These are phyloP conservation scores for Maudiozyma saulgeensis DNA, from an alignment of 805 yeast genomes.

Conservation along the genomic window DNA sequence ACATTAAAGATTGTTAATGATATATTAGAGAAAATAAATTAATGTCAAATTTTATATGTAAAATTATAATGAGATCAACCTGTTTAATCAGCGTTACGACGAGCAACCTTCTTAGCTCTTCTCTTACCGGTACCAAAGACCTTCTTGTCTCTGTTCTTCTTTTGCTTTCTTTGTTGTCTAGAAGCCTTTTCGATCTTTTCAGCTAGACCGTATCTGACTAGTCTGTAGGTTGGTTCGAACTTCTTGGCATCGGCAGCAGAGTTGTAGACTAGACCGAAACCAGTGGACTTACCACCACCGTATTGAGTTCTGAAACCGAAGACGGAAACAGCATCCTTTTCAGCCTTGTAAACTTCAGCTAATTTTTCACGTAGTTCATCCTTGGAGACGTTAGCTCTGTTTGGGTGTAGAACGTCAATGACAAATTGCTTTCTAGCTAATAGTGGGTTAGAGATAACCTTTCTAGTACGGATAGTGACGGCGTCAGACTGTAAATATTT, in stretches of 20 bases:
- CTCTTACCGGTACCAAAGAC: constrained; percentile 96
- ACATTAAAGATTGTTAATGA: constrained; percentile 3
- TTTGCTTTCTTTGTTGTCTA: constrained; percentile 99
- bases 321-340: constrained; percentile 90
- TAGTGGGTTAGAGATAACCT: constrained; percentile 96
- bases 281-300: constrained; percentile 99
- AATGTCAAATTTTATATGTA: neutral
- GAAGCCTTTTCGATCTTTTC: constrained; percentile 93
- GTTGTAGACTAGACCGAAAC: constrained; percentile 98
- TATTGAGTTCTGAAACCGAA: constrained; percentile 99
- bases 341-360: constrained; percentile 82
- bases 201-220: constrained; percentile 97
- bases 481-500: constrained; percentile 75
- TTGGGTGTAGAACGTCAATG: constrained; percentile 98
- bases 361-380: constrained; percentile 96
- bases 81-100: constrained; percentile 74
- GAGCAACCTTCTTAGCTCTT: constrained; percentile 86
- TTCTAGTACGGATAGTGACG: constrained; percentile 99
- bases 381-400: constrained; percentile 98
- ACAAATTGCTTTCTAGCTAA: constrained; percentile 99
- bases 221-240: constrained; percentile 99
- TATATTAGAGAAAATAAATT: constrained; percentile 2
- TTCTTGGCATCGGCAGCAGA: constrained; percentile 95
- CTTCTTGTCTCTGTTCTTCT: constrained; percentile 99
- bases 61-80: constrained; percentile 2